Conservation (phyloP, 306 rosid species). For the Abrus precatorius region DNA sequence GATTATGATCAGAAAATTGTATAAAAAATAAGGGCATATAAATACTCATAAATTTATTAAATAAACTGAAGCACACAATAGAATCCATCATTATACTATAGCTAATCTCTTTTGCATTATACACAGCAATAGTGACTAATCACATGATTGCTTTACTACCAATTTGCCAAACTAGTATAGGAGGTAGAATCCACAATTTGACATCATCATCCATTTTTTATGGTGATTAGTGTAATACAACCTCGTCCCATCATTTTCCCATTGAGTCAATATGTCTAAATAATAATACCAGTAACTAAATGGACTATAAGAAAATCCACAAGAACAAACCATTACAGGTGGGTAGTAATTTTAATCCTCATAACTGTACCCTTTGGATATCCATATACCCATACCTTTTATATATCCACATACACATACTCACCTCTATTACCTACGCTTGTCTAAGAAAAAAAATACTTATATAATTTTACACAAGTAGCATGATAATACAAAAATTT, state of each 20-base stretch:
- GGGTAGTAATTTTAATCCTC: too few species aligned
- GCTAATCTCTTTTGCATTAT: conserved; percentile 17
- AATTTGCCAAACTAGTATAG: conserved; percentile 31
- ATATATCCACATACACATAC: too few species aligned
- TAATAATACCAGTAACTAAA: conserved; percentile 28
- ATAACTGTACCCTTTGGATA: too few species aligned
- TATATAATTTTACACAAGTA: too few species aligned
- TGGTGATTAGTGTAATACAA: conserved; percentile 6
- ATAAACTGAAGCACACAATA: conserved; percentile 36
- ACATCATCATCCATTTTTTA: conserved; percentile 8
- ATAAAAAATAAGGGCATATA: conserved; percentile 26
- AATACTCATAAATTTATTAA: conserved; percentile 34
- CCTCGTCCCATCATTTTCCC: conserved; percentile 2
- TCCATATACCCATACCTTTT: too few species aligned
- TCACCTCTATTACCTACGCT: too few species aligned
- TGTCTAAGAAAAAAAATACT: too few species aligned
- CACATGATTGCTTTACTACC: conserved; percentile 13
- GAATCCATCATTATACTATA: conserved; percentile 5
- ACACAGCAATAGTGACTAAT: conserved; percentile 27
- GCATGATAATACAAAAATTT: too few species aligned
- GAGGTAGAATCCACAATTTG: conserved; percentile 24
- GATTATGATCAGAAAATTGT: conserved; percentile 33
- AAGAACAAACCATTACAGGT: conserved; percentile 19
- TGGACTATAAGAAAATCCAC: conserved; percentile 9
- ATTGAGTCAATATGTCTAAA: conserved; percentile 22